Percentiles rank a stretch among this genome's conserved stretches.
These are phyloP conservation scores for Rhizopus microsporus DNA, from an alignment of 371 early-diverging fungal species.

Conservation along the genomic window DNA sequence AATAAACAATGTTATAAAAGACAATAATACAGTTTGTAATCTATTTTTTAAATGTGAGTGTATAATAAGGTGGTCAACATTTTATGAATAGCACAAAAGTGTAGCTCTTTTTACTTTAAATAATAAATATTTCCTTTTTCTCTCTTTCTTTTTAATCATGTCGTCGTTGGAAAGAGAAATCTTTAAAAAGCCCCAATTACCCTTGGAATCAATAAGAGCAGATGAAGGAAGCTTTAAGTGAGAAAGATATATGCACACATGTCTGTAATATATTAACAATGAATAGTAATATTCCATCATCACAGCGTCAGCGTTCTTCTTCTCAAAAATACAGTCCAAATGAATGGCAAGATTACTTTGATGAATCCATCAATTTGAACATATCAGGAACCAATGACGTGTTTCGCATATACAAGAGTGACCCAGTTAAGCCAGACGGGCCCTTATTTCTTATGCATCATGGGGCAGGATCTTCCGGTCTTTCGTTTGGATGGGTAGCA, in stretches of 20 bases:
- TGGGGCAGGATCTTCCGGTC: conserved; percentile 84
- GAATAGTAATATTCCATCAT: no score
- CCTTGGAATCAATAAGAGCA: conserved; percentile 21
- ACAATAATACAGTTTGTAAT: no score
- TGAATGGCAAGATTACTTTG: conserved; percentile 45
- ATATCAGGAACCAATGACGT: conserved; percentile 31
- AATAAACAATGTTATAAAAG: no score
- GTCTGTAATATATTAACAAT: no score
- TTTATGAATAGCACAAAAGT: no score
- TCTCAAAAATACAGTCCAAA: conserved; percentile 24
- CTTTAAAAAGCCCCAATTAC: conserved; percentile 30
- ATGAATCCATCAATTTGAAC: conserved; percentile 25
- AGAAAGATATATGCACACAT: background rate
- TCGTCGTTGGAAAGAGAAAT: conserved; percentile 46
- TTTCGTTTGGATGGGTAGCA: conserved; percentile 77
- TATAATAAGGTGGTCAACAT: no score
- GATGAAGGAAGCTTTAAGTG: conserved; percentile 11
- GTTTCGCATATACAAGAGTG: conserved; percentile 40
- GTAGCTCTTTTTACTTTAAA: no score
- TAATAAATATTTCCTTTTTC: conserved; percentile 2
- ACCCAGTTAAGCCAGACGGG: conserved; percentile 21
- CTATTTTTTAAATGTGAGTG: no score
- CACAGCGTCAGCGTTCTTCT: background rate
- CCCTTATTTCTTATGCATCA: conserved; percentile 89
- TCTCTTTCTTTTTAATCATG: conserved; percentile 17